Base-by-base conservation (phyloP, 2,329 filamentous ascomycete species). In the Alternaria consortialis region DNA sequence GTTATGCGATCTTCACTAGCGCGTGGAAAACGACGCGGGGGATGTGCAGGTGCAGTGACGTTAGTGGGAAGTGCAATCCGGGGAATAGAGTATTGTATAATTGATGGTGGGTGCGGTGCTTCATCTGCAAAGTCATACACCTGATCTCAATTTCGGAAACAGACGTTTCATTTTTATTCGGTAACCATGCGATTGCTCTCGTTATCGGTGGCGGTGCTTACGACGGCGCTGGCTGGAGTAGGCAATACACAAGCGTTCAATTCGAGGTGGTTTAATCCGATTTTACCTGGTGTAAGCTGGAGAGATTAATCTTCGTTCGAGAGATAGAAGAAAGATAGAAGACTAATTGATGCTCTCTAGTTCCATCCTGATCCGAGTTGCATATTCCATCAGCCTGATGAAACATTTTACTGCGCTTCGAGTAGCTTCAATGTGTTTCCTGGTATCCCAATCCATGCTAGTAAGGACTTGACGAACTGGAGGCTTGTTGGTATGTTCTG, bases 361-460 rank as follows among this genome's bases (percentile, higher is more conserved):
- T 85, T 81, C 74, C 80, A 84, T 64, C 81, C 83, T 0, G 83
- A 85, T 65, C 84, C 84, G 0, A 81, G 78, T 5, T 83, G 82
- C 47, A 76, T 80, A n/a, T 78, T 79, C 50, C 71, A 83, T 20
- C 66, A 71, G 8, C 72, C 81, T 15, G 69, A 82, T 34, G 77
- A 80, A n/a, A 83, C 80, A 5, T 85, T 84, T 67, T 85, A 84
- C 70, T 85, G 83, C 63, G 82, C 80, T 2, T 83, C 82, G 0
- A 86, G 84, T 0, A 85, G 82, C 1, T 87, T 86, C 65, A 81
- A 83, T 54, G 77, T 80, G 0, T 86, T 86, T 64, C 84, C 85
- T 0, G 84, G 84, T 0, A 73, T 86, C 5, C 84, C 84, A 0
- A 80, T 87, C 20, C 82, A 86, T 66, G 83, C 83, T 2, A 85